Evolutionary conservation across 371 early-diverging fungal species (phyloP), one percentile per base, ranked within the genome.

Genomic region (Mucor sp.): DNA sequence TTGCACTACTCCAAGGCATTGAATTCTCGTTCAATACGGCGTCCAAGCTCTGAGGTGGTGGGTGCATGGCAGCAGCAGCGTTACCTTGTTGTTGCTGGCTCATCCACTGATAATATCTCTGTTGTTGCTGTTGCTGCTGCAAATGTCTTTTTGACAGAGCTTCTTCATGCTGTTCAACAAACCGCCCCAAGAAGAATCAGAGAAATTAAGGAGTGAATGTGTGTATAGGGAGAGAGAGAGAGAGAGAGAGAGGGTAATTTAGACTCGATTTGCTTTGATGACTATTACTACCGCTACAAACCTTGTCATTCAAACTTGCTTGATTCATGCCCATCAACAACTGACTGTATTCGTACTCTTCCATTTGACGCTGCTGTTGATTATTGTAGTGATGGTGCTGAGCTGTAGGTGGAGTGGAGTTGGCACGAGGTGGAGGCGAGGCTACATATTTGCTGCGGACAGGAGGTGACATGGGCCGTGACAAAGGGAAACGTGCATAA

Each of bases 381-480:
- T 61, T 62, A 41, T 62, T 59, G 27, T 37, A 48, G 30, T 62
- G 66, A 1, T 53, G 47, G 44, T 68, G 59, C n/a, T 69, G 72
- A 57, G 71, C 72, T 21, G 72, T 62, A 60, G 80, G 80, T 41
- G 80, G 80, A 58, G 80, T 80, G 9, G 80, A 80, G 63, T 77
- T 80, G 32, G 80, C 75, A 59, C 80, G 69, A 58, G 74, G 77
- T 58, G 78, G 74, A 56, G 77, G 80, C 5, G 80, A 76, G 17
- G 69, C 66, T 60, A 72, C 62, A 62, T 77, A 73, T 23, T 73
- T 70, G 60, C 66, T 67, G 62, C 68, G 79, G 15, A 68, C 55
- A 43, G 76, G 69, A 60, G 76, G 74, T 8, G 79, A 75, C 68
- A 76, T 74, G 60, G 72, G 67, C 44, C 70, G 65, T 50, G 63